These are phyloP conservation scores for Odontarrhena argentea DNA, from an alignment of 345 rosid species.

Conservation along the genomic window DNA sequence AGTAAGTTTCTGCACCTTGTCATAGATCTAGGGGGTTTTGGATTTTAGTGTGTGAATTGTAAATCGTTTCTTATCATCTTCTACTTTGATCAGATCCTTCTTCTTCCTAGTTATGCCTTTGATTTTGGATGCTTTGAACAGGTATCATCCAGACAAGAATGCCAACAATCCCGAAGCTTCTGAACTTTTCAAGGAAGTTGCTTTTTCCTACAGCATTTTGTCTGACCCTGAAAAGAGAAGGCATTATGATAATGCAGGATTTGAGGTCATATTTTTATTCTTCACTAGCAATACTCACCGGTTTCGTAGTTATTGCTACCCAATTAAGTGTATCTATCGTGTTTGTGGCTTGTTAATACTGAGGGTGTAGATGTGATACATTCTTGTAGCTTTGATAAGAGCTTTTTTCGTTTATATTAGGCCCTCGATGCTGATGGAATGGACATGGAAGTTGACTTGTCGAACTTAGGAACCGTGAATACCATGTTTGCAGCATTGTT, in stretches of 20 bases:
- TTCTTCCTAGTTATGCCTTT: background rate
- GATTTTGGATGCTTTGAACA: conserved; percentile 27
- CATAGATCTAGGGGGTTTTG: too few species aligned
- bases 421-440: conserved; percentile 83
- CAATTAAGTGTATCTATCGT: background rate
- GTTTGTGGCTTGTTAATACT: too few species aligned
- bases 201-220: conserved; percentile 94
- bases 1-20: conserved; percentile 49
- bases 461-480: conserved; percentile 96
- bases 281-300: background rate
- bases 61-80: background rate
- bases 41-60: too few species aligned
- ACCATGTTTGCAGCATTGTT: conserved; percentile 99
- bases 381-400: background rate
- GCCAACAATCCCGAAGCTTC: conserved; percentile 93
- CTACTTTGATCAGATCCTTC: background rate
- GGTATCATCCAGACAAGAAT: conserved; percentile 99
- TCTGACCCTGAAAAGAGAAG: conserved; percentile 98
- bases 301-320: background rate
- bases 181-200: conserved; percentile 94
- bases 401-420: conserved; percentile 43
- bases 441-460: conserved; percentile 99
- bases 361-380: too few species aligned
- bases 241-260: conserved; percentile 92
- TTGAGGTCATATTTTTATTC: conserved; percentile 63